Percentiles rank a stretch among this genome's conserved stretches.
phyloP scores from a whole-genome alignment of 2,329 filamentous ascomycete species.

The Pyrenophora tritici-repentis region DNA sequence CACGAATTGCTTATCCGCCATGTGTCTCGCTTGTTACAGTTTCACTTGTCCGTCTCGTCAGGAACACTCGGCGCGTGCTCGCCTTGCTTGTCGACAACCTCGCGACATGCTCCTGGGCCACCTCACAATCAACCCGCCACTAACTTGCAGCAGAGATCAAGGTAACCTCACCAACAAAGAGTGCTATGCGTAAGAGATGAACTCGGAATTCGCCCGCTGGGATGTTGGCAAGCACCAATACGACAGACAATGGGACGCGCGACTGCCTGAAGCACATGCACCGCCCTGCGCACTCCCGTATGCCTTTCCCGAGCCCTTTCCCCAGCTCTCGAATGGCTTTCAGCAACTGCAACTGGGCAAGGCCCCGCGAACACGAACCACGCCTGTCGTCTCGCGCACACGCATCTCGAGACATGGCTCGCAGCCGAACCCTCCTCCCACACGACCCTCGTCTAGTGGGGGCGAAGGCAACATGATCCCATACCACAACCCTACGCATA shows the following conservation, averaged over 20 bases:
- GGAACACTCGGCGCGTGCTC: constrained; percentile 10
- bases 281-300: constrained; percentile 29
- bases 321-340: constrained; percentile 29
- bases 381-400: constrained; percentile 42
- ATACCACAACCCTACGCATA: constrained; percentile 29
- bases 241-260: constrained; percentile 35
- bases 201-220: constrained; percentile 43
- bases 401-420: constrained; percentile 46
- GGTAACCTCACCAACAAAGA: constrained; percentile 27
- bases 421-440: constrained; percentile 31
- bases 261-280: constrained; percentile 30
- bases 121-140: constrained; percentile 12
- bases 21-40: constrained; percentile 17
- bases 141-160: constrained; percentile 33
- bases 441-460: constrained; percentile 42
- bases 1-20: constrained; percentile 6
- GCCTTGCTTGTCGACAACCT: constrained; percentile 11
- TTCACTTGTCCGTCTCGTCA: constrained; percentile 8
- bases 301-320: constrained; percentile 34
- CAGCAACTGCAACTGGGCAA: constrained; percentile 36
- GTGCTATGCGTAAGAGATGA: constrained; percentile 48
- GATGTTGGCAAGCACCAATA: constrained; percentile 39
- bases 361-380: constrained; percentile 39
- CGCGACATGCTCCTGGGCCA: constrained; percentile 8
- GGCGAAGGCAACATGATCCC: constrained; percentile 36